Conservation (phyloP, 257 asterid species). For the Phtheirospermum japonicum region DNA sequence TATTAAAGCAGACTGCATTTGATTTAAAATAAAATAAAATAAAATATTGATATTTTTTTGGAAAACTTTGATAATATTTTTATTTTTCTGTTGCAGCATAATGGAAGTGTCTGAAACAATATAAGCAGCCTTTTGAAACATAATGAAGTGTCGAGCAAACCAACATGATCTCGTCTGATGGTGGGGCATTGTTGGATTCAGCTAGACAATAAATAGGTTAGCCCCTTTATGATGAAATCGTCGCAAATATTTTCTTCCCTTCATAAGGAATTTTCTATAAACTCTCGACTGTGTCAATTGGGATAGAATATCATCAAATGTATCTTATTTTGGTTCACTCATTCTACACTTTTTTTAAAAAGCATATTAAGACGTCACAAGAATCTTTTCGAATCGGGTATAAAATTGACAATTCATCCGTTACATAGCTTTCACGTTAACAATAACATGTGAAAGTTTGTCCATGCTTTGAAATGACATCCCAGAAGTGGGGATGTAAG, state of each 20-base stretch:
- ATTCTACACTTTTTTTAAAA: neutral
- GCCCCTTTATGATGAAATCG: conserved; percentile 25
- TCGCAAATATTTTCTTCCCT: neutral
- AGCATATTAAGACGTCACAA: conserved; percentile 9
- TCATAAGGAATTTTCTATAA: neutral
- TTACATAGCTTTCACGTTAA: conserved; percentile 25
- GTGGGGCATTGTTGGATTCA: conserved; percentile 17
- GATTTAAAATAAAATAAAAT: neutral
- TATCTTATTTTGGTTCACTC: conserved; percentile 4
- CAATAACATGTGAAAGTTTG: conserved; percentile 37
- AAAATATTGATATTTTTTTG: neutral
- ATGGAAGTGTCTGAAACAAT: conserved; percentile 3
- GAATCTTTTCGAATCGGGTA: conserved; percentile 12
- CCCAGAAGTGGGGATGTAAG: conserved; percentile 41
- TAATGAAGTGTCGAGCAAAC: conserved; percentile 19
- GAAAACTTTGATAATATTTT: neutral
- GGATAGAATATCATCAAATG: conserved; percentile 19
- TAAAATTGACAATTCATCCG: conserved; percentile 33
- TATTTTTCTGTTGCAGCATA: conserved; percentile 24
- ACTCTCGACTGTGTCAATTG: conserved; percentile 7
- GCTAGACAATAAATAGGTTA: conserved; percentile 15
- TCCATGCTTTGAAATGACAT: neutral
- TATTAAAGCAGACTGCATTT: neutral
- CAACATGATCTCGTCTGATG: conserved; percentile 16
- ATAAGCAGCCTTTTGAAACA: conserved; percentile 10